These are phyloP conservation scores for Candida morakotiae DNA, from an alignment of 805 yeast genomes.

Conservation along the genomic window DNA sequence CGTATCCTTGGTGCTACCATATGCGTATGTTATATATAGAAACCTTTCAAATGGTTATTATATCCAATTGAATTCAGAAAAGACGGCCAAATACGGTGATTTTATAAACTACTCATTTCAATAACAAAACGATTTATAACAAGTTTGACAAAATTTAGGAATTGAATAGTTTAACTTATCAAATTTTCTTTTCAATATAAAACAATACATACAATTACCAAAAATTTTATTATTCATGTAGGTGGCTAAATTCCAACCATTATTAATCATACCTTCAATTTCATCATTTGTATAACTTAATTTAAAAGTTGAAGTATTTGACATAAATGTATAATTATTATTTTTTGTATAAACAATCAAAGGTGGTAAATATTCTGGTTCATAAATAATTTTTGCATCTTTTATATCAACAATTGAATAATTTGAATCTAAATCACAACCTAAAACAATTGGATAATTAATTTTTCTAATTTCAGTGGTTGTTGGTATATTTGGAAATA, in stretches of 20 bases:
- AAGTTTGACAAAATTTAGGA: conserved; percentile 12
- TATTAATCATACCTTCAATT: conserved; percentile 40
- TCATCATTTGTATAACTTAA: conserved; percentile 45
- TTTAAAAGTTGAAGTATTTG: conserved; percentile 61
- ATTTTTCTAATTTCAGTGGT: conserved; percentile 16
- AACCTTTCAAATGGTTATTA: too few relatives aligned
- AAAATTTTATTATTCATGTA: conserved; percentile 39
- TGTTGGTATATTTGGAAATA: conserved; percentile 36
- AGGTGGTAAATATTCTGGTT: conserved; percentile 42
- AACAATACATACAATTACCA: conserved; percentile 53
- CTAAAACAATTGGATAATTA: conserved; percentile 35
- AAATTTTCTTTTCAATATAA: conserved; percentile 48
- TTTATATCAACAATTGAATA: conserved; percentile 11
- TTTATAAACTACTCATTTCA: not conserved
- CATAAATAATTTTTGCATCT: not conserved
- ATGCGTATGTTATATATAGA: too few relatives aligned
- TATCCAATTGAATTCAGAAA: too few relatives aligned
- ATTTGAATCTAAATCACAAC: conserved; percentile 35
- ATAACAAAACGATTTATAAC: conserved; percentile 12
- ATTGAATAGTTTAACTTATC: conserved; percentile 20
- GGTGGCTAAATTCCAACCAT: conserved; percentile 52
- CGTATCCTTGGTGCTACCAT: not conserved
- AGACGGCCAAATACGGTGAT: too few relatives aligned
- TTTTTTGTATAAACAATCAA: conserved; percentile 52
- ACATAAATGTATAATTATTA: conserved; percentile 31